phyloP scores from a whole-genome alignment of 768 basidiomycete genomes.

The Boletus vinaceobasis region DNA sequence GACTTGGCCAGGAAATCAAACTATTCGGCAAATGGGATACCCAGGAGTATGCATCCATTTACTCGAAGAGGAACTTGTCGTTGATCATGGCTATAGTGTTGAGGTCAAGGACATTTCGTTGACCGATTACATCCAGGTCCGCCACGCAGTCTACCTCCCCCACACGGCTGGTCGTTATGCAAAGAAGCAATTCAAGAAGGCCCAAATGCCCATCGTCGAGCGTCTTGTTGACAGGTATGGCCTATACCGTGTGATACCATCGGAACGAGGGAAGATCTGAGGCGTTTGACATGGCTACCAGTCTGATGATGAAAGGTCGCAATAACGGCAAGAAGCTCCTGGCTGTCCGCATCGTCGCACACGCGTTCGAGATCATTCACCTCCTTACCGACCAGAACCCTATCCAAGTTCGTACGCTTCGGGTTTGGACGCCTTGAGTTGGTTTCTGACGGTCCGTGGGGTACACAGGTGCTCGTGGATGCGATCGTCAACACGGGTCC shows the following conservation, averaged over 20 bases:
- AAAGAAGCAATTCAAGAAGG: slow-evolving; percentile 99
- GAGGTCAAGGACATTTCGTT: slow-evolving; percentile 99
- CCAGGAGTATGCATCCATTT: slow-evolving; percentile 68
- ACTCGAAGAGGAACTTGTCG: background rate
- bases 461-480: slow-evolving; percentile 80
- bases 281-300: slow-evolving; percentile 27
- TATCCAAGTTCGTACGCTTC: slow-evolving; percentile 70
- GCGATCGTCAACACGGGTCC: slow-evolving; percentile 99
- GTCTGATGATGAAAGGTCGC: slow-evolving; percentile 99
- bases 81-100: slow-evolving; percentile 53
- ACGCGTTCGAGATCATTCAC: slow-evolving; percentile 99
- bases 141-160: slow-evolving; percentile 94
- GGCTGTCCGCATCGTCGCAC: slow-evolving; percentile 98
- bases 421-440: too few species aligned
- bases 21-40: slow-evolving; percentile 99
- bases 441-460: background rate
- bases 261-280: slow-evolving; percentile 1
- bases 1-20: slow-evolving; percentile 82
- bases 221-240: slow-evolving; percentile 95
- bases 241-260: background rate
- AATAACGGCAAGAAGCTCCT: slow-evolving; percentile 99
- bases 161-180: slow-evolving; percentile 99
- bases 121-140: slow-evolving; percentile 99
- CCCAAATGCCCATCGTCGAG: slow-evolving; percentile 99
- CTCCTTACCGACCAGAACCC: slow-evolving; percentile 99